These are phyloP conservation scores for Annulohypoxylon moriforme DNA, from an alignment of 495 filamentous ascomycete genomes.

Conservation along the genomic window DNA sequence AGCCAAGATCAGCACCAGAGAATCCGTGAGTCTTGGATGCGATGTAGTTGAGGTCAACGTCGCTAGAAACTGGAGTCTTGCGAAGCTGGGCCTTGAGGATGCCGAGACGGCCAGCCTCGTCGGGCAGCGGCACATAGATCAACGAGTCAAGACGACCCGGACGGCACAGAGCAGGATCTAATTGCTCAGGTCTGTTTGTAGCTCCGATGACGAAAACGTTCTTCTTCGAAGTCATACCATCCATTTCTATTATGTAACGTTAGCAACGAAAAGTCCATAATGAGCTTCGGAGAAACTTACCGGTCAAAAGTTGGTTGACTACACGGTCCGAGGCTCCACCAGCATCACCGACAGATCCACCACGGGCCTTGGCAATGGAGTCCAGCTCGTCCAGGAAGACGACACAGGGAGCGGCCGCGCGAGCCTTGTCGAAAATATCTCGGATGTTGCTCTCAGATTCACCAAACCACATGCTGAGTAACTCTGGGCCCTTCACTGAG, in stretches of 20 bases:
- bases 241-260: slow-evolving; percentile 79
- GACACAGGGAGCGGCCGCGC: slow-evolving; percentile 96
- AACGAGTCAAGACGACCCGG: slow-evolving; percentile 98
- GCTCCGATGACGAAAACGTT: slow-evolving; percentile 99
- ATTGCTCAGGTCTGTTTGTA: slow-evolving; percentile 97
- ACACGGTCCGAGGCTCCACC: slow-evolving; percentile 99
- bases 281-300: slow-evolving; percentile 63
- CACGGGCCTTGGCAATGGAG: slow-evolving; percentile 99
- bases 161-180: slow-evolving; percentile 97
- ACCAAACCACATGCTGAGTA: slow-evolving; percentile 99
- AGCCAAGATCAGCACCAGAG: slow-evolving; percentile 99
- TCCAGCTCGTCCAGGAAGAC: slow-evolving; percentile 99
- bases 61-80: slow-evolving; percentile 91
- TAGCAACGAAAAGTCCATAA: slow-evolving; percentile 49
- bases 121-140: slow-evolving; percentile 96
- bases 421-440: slow-evolving; percentile 99
- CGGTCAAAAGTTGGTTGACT: slow-evolving; percentile 98
- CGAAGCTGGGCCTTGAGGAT: slow-evolving; percentile 97
- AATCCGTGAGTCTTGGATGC: slow-evolving; percentile 98
- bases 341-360: slow-evolving; percentile 95
- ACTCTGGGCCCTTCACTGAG: slow-evolving; percentile 96
- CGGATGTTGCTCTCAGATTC: slow-evolving; percentile 99
- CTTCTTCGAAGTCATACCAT: slow-evolving; percentile 99
- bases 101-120: slow-evolving; percentile 83
- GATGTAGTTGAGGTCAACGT: slow-evolving; percentile 91